A percentile compares a stretch with the other conserved stretches of the same genome.
Conservation (phyloP, 202 grass and related monocot species). For the Digitaria exilis region DNA sequence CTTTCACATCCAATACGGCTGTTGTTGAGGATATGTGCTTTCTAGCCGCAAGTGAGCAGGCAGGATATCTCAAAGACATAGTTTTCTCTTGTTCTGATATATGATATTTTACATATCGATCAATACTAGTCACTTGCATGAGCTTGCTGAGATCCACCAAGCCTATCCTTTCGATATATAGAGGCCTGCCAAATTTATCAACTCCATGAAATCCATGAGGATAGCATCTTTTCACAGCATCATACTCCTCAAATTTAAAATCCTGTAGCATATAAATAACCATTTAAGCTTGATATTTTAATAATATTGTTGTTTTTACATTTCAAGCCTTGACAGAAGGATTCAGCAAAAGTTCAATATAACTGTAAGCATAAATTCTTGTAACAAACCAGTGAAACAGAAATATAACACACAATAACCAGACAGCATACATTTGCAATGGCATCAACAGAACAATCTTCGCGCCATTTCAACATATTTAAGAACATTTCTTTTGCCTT, state of each 20-base stretch:
- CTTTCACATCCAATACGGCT: conserved; percentile 80
- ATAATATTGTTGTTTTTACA: conserved; percentile 28
- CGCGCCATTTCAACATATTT: conserved; percentile 97
- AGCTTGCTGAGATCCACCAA: conserved; percentile 68
- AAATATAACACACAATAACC: conserved; percentile 30
- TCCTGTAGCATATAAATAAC: conserved; percentile 57
- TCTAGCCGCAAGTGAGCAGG: conserved; percentile 80
- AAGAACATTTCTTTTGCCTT: conserved; percentile 88
- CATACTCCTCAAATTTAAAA: conserved; percentile 85
- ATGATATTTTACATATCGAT: conserved; percentile 91
- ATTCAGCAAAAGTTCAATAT: conserved; percentile 18
- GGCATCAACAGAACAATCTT: conserved; percentile 69
- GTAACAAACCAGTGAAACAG: neutral
- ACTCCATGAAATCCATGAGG: conserved; percentile 97
- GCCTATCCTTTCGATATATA: conserved; percentile 90
- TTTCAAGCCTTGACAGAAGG: conserved; percentile 25
- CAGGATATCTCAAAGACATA: conserved; percentile 76
- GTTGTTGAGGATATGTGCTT: conserved; percentile 85
- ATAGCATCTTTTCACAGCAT: conserved; percentile 85
- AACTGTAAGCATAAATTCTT: conserved; percentile 10
- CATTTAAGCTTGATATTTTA: conserved; percentile 19
- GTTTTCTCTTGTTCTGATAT: conserved; percentile 95
- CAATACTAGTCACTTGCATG: conserved; percentile 62
- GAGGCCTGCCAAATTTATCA: conserved; percentile 81
- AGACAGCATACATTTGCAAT: conserved; percentile 68